Evolutionary conservation across 148 eudicot genomes (phyloP).

Genomic region (Polygonum aviculare): DNA sequence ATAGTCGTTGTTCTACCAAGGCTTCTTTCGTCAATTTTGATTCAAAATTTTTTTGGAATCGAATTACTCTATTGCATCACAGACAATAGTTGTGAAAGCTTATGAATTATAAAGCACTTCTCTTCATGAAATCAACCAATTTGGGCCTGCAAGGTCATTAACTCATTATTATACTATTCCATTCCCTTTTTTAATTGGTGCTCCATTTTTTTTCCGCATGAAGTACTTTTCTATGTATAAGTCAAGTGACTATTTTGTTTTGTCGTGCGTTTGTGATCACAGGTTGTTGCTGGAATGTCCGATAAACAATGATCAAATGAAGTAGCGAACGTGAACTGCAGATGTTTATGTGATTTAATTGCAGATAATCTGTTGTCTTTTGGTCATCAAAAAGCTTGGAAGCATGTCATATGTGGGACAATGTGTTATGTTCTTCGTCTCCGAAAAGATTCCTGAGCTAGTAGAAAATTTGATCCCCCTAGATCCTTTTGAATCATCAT

Average conservation of each 20-base stretch:
- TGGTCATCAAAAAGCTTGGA: constrained; percentile 70
- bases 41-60: neutral
- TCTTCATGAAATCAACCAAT: neutral
- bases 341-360: constrained; percentile 21
- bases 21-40: neutral
- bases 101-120: neutral
- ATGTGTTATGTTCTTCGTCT: constrained; percentile 53
- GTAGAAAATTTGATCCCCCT: constrained; percentile 63
- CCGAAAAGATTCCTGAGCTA: constrained; percentile 56
- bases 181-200: neutral
- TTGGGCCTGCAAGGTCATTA: neutral
- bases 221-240: neutral
- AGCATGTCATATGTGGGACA: constrained; percentile 62
- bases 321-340: constrained; percentile 20
- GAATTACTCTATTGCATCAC: neutral
- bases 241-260: neutral
- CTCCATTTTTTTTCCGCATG: neutral
- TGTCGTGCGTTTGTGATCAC: neutral
- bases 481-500: constrained; percentile 84
- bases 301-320: constrained; percentile 31
- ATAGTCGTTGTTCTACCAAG: neutral
- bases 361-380: too few relatives aligned
- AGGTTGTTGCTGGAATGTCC: constrained; percentile 82
- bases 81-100: neutral
- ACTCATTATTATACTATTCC: neutral